Conservation (phyloP, 371 early-diverging fungal species). For the Coemansia sp. region DNA sequence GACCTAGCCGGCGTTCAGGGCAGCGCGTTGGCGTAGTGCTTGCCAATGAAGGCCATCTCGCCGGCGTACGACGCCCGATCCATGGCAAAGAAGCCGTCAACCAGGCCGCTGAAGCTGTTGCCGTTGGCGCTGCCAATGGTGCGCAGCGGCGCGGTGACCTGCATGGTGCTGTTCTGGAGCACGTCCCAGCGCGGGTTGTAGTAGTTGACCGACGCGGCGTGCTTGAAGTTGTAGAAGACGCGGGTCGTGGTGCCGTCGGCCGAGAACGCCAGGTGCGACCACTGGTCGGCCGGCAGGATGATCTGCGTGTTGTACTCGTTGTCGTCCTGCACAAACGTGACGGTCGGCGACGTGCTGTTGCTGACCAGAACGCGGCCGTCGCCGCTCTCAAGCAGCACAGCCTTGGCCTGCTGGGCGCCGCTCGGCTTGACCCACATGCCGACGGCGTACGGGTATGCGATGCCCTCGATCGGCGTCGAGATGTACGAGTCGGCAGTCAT, state of each 20-base stretch:
- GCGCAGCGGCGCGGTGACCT: constrained; percentile 21
- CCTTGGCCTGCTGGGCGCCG: constrained; percentile 32
- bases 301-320: constrained; percentile 41
- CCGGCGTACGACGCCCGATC: constrained; percentile 21
- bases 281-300: constrained; percentile 22
- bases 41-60: constrained; percentile 35
- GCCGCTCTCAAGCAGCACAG: constrained; percentile 36
- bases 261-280: constrained; percentile 44
- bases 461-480: constrained; percentile 35
- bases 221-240: constrained; percentile 39
- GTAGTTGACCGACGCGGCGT: constrained; percentile 28
- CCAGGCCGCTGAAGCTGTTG: constrained; percentile 23
- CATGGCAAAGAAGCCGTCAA: constrained; percentile 27
- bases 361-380: constrained; percentile 38
- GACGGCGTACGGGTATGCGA: constrained; percentile 38
- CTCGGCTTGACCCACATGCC: constrained; percentile 45
- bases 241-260: constrained; percentile 25
- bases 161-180: constrained; percentile 31
- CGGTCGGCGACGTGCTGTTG: constrained; percentile 26
- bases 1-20: constrained; percentile 5
- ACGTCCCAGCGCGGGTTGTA: constrained; percentile 39
- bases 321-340: constrained; percentile 42
- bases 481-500: constrained; percentile 32
- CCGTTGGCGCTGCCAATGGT: constrained; percentile 27
- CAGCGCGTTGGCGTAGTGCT: constrained; percentile 24